These are phyloP conservation scores for Globisporangium uncinulatum DNA, from an alignment of 352 stramenopile species.

Conservation along the genomic window DNA sequence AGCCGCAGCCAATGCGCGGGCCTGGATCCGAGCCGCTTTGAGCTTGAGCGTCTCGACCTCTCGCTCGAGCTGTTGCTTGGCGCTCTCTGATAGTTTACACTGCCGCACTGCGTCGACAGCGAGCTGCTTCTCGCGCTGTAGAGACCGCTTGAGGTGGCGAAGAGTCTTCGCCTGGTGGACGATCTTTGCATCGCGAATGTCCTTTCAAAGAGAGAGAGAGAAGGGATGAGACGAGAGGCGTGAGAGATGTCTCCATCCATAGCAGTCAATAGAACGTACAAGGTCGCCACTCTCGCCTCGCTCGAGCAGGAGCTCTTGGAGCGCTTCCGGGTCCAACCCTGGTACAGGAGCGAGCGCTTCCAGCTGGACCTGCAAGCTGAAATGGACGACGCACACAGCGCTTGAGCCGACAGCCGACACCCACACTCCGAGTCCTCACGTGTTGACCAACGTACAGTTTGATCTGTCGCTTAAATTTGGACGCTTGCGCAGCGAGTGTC, in stretches of 20 bases:
- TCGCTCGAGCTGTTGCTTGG: slow-evolving; percentile 35
- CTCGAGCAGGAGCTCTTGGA: slow-evolving; percentile 62
- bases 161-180: slow-evolving; percentile 72
- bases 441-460: slow-evolving; percentile 27
- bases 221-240: too few species aligned
- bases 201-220: slow-evolving; percentile 20
- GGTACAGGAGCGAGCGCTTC: slow-evolving; percentile 62
- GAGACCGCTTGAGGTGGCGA: slow-evolving; percentile 42
- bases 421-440: not conserved
- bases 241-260: not conserved
- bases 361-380: slow-evolving; percentile 60
- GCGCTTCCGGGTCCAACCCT: slow-evolving; percentile 37
- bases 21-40: slow-evolving; percentile 48
- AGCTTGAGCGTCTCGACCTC: slow-evolving; percentile 60
- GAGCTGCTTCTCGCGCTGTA: slow-evolving; percentile 58
- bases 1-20: slow-evolving; percentile 20
- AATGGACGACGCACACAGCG: not conserved
- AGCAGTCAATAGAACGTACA: slow-evolving; percentile 18
- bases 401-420: not conserved
- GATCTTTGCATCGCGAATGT: slow-evolving; percentile 74
- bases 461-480: slow-evolving; percentile 53
- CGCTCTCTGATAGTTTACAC: slow-evolving; percentile 27
- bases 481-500: slow-evolving; percentile 30
- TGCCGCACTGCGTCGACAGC: slow-evolving; percentile 32
- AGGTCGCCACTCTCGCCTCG: slow-evolving; percentile 47